These are phyloP conservation scores for Neoboletus brunneissimus DNA, from an alignment of 768 basidiomycete species.

Conservation along the genomic window DNA sequence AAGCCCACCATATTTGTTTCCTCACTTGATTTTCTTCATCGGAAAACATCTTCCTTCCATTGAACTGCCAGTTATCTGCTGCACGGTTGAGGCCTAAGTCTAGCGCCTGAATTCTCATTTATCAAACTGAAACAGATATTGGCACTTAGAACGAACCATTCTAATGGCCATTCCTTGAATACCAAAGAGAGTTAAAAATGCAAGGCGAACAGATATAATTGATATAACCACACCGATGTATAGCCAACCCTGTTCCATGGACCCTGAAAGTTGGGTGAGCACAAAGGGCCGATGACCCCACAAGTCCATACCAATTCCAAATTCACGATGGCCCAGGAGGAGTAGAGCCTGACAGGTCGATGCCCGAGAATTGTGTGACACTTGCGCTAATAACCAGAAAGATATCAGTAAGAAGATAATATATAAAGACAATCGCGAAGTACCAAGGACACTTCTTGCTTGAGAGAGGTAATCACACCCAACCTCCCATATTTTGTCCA, in stretches of 20 bases:
- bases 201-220: background rate
- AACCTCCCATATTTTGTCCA: constrained; percentile 67
- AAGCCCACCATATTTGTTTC: constrained; percentile 80
- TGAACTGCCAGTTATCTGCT: constrained; percentile 69
- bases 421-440: constrained; percentile 15
- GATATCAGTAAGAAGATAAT: background rate
- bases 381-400: constrained; percentile 43
- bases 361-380: constrained; percentile 64
- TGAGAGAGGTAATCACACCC: constrained; percentile 61
- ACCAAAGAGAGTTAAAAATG: constrained; percentile 1
- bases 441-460: constrained; percentile 65
- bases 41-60: constrained; percentile 59
- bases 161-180: constrained; percentile 64
- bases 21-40: constrained; percentile 66
- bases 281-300: background rate
- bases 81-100: constrained; percentile 82
- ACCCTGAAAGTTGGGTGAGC: constrained; percentile 33
- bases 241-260: constrained; percentile 85
- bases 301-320: constrained; percentile 63
- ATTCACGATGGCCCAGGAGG: constrained; percentile 78
- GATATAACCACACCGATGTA: constrained; percentile 53
- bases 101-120: constrained; percentile 49
- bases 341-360: constrained; percentile 81
- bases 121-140: constrained; percentile 1
- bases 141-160: constrained; percentile 46